These are phyloP conservation scores for Acacia concinna DNA, from an alignment of 331 rosid species.

Conservation along the genomic window DNA sequence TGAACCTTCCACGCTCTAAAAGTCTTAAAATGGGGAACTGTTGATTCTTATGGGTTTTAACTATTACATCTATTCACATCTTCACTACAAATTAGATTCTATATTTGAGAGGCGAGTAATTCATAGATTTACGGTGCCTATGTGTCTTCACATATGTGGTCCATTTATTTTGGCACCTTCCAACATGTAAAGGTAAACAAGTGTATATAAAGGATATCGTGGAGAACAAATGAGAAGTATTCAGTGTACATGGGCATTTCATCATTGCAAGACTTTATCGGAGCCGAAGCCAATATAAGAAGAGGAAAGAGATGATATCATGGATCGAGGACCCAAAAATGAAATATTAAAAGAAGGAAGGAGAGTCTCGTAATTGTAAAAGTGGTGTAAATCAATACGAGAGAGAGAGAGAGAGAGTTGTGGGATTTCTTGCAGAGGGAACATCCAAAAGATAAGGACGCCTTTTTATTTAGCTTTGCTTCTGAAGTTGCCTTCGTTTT, in stretches of 20 bases:
- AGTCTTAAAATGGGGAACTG: too few relatives aligned
- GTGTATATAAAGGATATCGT: not conserved
- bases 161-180: not conserved
- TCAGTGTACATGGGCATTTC: not conserved
- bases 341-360: not conserved
- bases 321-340: not conserved
- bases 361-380: not conserved
- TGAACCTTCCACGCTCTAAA: too few relatives aligned
- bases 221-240: not conserved
- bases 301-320: not conserved
- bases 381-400: not conserved
- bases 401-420: not conserved
- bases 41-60: too few relatives aligned
- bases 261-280: not conserved
- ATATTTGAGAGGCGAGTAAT: not conserved
- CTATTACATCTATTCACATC: too few relatives aligned
- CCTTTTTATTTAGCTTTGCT: slow-evolving; percentile 40
- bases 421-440: slow-evolving; percentile 25
- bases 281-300: not conserved
- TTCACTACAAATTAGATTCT: too few relatives aligned
- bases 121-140: not conserved
- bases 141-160: not conserved
- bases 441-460: slow-evolving; percentile 38
- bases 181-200: not conserved
- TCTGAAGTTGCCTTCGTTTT: slow-evolving; percentile 34